Evolutionary conservation across 2,329 filamentous ascomycete genomes (phyloP), one percentile per base, ranked within the genome.

Genomic region (Onygenales sp.): DNA sequence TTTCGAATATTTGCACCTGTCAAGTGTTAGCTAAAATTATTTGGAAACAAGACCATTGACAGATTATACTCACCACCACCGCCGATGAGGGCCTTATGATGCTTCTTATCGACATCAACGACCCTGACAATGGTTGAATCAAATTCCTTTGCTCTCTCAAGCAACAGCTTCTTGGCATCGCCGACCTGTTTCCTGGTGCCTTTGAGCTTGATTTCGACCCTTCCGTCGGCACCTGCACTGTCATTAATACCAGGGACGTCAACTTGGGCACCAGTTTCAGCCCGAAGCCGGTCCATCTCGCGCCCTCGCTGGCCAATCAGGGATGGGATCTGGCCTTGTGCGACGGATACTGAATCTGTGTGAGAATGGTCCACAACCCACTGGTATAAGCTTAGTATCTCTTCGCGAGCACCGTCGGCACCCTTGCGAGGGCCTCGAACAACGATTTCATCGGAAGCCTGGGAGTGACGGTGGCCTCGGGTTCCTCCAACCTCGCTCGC

Each of bases 401-500:
- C 93, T 51, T 95, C 90, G 50, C 91, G 85, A 51, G 92, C 91
- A 63, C 89, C 85, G 66, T 97, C 91, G 7, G 91, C 93, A 52
- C 92, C 93, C 75, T 87, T 91, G 77, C 87, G 94, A 39, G 92
- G 90, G 17, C 93, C 93, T 61, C 90, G 89, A 58, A 98, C 81
- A 55, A 89, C 81, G 51, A 98, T 91, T 70, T 97, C 92, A 64
- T 98, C 89, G 13, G 87, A 75, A 41, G 81, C 84, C 70, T 96
- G 92, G 63, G 87, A 81, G 53, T 82, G 80, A 58, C 83, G 80
- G 47, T 78, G 76, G 67, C 83, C 83, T 55, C 77, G 75, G 50
- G 74, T 70, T 57, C 81, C 82, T 54, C 75, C 76, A 50, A 76
- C 75, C 55, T 92, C 86, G 58, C 84, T 86, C 32, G 78, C 78